Base-by-base conservation (phyloP, 2,329 filamentous ascomycete genomes). In the Fusarium succisae region DNA sequence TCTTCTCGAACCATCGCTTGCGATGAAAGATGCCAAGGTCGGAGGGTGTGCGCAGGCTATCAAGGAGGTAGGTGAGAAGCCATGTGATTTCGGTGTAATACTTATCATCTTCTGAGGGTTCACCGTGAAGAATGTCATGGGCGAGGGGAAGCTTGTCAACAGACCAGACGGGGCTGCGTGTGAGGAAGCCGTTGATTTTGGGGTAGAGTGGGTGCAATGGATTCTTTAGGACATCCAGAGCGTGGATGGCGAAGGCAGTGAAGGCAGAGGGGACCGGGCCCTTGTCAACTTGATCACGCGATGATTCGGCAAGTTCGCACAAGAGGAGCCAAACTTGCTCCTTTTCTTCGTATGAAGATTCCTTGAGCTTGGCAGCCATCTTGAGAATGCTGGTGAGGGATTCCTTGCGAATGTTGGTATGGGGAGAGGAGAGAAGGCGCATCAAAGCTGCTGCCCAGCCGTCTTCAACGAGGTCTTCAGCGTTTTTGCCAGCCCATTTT, bases 171-270 rank as follows among this genome's bases (percentile, higher is more conserved):
- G 96, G 95, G 0, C 91, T 89, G 58, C 91, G 91, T 28, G 94
- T 94, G 41, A 98, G 88, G 81, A 95, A 98, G 11, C 88, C 86
- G 84, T 97, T 98, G 82, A 96, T 85, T 80, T 98, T 98, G 66
- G 91, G 90, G 80, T 98, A 98, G 43, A 98, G 88, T 69, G 90
- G 90, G 79, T 97, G 94, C 22, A 94, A 87, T 1, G 96, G 96
- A 70, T 94, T 91, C 28, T 87, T 88, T 51, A 97, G 84, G 22
- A 97, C 90, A 4, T 88, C 84, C 13, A 97, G 86, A 3, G 91
- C 90, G 73, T 91, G 90, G 53, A 89, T 87, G 13, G 94, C 92
- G 77, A 98, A 96, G 17, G 92, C 89, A n/a, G 91, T 89, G 11
- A 94, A 90, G 18, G 94, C 87, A 69, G 92, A 94, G 0, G 95